These are phyloP conservation scores for Zygoascus ofunaensis DNA, from an alignment of 805 yeast species.

Conservation along the genomic window DNA sequence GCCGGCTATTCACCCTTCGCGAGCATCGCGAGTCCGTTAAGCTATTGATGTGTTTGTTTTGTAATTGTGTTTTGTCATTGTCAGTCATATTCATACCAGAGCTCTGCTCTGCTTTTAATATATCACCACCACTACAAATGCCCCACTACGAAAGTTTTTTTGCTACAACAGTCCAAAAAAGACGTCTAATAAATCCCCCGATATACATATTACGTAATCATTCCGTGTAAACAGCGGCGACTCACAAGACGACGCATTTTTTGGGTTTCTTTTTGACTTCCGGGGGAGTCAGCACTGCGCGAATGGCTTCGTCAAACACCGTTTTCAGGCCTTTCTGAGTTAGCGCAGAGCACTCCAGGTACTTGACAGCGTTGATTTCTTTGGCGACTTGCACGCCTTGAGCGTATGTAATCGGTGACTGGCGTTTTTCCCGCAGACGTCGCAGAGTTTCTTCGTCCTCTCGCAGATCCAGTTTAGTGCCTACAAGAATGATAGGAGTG, in stretches of 20 bases:
- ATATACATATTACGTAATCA: no score
- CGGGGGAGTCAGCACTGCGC: constrained; percentile 48
- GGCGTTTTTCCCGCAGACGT: constrained; percentile 48
- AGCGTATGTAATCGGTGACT: constrained; percentile 48
- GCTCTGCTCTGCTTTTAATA: no score
- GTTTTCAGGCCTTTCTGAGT: constrained; percentile 80
- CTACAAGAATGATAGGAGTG: constrained; percentile 61
- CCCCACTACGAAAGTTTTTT: no score
- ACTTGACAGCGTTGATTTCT: constrained; percentile 62
- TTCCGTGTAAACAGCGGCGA: no score
- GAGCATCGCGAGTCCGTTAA: neutral
- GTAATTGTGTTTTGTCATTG: no score
- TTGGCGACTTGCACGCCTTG: constrained; percentile 63
- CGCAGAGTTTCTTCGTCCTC: constrained; percentile 71
- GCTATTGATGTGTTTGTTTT: no score
- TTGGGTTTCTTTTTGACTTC: constrained; percentile 32
- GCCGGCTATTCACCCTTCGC: constrained; percentile 1
- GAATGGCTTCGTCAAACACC: constrained; percentile 75
- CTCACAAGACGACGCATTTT: constrained; percentile 40
- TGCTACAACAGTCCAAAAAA: no score
- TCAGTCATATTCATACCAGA: no score
- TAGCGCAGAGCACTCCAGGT: constrained; percentile 84
- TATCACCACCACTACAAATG: no score
- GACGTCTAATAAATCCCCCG: no score
- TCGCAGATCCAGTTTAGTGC: constrained; percentile 82